A percentile compares a stretch with the other conserved stretches of the same genome.
Conservation (phyloP, 306 rosid species). For the Sechiopsis laciniata region DNA sequence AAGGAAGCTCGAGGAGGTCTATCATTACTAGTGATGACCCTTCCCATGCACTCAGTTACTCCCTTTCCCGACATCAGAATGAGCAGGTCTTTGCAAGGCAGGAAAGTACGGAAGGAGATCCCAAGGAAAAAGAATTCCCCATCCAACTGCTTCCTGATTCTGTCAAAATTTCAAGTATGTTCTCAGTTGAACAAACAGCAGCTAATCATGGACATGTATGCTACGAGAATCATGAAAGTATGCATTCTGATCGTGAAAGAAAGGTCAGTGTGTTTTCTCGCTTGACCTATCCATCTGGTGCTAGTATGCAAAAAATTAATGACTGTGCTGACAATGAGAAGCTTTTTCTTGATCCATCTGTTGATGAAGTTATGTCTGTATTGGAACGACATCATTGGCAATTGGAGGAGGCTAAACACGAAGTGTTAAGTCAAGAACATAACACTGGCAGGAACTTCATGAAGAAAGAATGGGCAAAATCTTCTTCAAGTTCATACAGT, state of each 20-base stretch:
- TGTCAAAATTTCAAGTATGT: constrained; percentile 18
- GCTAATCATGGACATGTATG: constrained; percentile 28
- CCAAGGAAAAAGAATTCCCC: constrained; percentile 1
- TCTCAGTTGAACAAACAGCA: constrained; percentile 1
- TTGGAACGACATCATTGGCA: constrained; percentile 26
- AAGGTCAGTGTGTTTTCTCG: constrained; percentile 22
- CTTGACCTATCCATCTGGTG: constrained; percentile 6
- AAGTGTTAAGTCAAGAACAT: background rate
- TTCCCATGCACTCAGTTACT: constrained; percentile 24
- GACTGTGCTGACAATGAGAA: constrained; percentile 17
- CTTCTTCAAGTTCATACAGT: constrained; percentile 15
- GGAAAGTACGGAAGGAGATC: constrained; percentile 17
- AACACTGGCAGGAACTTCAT: constrained; percentile 22
- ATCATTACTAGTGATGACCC: constrained; percentile 19
- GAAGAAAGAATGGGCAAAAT: constrained; percentile 22
- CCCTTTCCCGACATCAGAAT: constrained; percentile 23
- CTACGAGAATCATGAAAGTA: constrained; percentile 22
- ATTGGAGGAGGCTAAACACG: constrained; percentile 23
- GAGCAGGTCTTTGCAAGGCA: constrained; percentile 27
- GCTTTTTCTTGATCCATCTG: constrained; percentile 25
- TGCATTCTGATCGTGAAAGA: background rate
- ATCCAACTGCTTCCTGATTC: constrained; percentile 8
- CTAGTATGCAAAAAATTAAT: constrained; percentile 14
- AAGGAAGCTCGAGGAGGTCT: constrained; percentile 24
- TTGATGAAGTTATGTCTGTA: constrained; percentile 40